Evolutionary conservation across 495 filamentous ascomycete genomes (phyloP), one percentile per base, ranked within the genome.

Genomic region (Arthonia radiata): DNA sequence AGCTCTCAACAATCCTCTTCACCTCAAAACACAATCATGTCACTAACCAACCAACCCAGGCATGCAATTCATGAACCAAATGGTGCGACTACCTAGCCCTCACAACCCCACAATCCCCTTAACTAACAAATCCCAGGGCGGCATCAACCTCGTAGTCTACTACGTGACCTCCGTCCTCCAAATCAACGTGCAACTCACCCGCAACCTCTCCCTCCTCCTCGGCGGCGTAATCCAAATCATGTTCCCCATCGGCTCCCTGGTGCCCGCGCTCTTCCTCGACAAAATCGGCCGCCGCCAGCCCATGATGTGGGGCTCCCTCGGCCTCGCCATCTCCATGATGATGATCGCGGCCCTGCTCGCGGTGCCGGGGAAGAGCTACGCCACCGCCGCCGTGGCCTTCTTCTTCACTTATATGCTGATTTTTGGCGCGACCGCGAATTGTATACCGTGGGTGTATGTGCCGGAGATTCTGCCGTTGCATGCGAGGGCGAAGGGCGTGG

Each of bases 231-330:
- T 48, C 24, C 33, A 41, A 15, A 31, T 39, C 11, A 41, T 41
- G 37, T 39, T 37, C 35, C 38, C 43, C 41, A 39, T 50, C 30
- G 43, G 51, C 16, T 54, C 52, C 18, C 45, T 62, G 7, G 44
- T 57, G 25, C 57, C 59, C 7, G 45, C 50, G 18, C 41, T 50
- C 29, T 43, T 50, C 32, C 41, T 59, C 17, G 62, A 66, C 37
- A 40, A 46, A n/a, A 47, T 64, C 26, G 67, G 67, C 17, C 31
- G 62, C 17, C 53, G 64, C 14, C 49, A 55, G 22, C 56, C 61
- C 4, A 64, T 68, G 59, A 65, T 69, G 41, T 53, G 50, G 33
- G 59, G 60, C 5, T 57, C 50, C 0, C 40, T 53, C 13, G 59
- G 54, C 9, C 45, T 61, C 1, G 51, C 47, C 0, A 35, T 65